Evolutionary conservation across 176 grass and related monocot species (phyloP).

Genomic region (Triticum dicoccoides): DNA sequence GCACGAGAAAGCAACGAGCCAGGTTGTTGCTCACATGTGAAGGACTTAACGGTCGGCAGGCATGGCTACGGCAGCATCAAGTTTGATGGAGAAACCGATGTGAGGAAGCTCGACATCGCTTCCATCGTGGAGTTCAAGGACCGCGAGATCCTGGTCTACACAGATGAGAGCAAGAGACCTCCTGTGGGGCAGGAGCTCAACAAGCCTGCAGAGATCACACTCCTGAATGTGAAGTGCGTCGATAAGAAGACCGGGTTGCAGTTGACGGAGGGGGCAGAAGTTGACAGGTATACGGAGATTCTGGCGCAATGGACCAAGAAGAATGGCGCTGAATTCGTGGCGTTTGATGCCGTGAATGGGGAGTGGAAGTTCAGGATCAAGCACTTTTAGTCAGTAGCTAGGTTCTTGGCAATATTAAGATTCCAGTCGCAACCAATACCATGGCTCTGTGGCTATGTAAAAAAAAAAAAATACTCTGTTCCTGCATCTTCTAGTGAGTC

Average conservation of each 20-base stretch:
- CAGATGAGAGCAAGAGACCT: conserved; percentile 58
- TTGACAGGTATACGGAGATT: conserved; percentile 54
- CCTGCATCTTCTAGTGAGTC: background rate
- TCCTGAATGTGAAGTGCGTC: conserved; percentile 59
- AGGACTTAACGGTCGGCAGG: conserved; percentile 51
- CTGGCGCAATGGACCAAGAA: conserved; percentile 37
- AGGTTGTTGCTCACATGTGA: conserved; percentile 57
- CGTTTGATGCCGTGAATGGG: conserved; percentile 48
- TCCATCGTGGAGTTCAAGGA: conserved; percentile 63
- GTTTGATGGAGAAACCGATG: conserved; percentile 66
- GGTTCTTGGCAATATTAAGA: background rate
- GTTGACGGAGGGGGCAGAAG: conserved; percentile 27
- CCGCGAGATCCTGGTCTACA: conserved; percentile 70
- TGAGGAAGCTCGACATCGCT: conserved; percentile 51
- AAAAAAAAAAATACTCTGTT: background rate
- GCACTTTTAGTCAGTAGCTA: conserved; percentile 44
- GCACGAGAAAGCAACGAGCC: conserved; percentile 48
- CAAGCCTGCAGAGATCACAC: conserved; percentile 61
- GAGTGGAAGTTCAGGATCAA: conserved; percentile 67
- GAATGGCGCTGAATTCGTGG: conserved; percentile 47
- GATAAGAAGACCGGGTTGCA: conserved; percentile 57
- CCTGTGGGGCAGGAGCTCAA: conserved; percentile 55
- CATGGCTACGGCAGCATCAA: conserved; percentile 59
- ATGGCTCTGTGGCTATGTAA: background rate
- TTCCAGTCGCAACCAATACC: background rate